phyloP scores from a whole-genome alignment of 345 rosid genomes.

The Luvunga scandens region DNA sequence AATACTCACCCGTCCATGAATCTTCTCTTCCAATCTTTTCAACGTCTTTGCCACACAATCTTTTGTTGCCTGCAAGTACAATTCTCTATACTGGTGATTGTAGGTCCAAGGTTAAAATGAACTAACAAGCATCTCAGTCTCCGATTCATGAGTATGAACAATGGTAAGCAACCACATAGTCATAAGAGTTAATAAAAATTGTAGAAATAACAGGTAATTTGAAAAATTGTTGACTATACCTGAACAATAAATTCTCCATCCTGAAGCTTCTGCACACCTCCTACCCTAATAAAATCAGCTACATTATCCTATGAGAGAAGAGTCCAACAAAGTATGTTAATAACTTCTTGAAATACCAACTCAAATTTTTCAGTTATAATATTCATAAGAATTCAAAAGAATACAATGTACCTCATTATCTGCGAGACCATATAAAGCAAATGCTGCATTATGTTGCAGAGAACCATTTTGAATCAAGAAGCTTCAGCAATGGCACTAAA shows the following conservation, averaged over 20 bases:
- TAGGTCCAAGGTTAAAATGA: constrained; percentile 11
- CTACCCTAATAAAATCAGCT: constrained; percentile 91
- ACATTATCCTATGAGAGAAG: constrained; percentile 76
- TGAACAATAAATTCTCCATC: constrained; percentile 97
- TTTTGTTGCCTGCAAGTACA: constrained; percentile 77
- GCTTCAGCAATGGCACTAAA: constrained; percentile 80
- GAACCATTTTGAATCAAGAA: constrained; percentile 97
- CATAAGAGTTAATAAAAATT: not conserved
- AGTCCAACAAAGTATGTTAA: constrained; percentile 13
- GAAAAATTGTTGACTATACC: constrained; percentile 39
- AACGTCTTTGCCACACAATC: constrained; percentile 97
- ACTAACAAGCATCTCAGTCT: constrained; percentile 16
- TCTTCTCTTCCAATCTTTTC: constrained; percentile 96
- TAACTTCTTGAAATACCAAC: constrained; percentile 15
- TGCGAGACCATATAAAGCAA: constrained; percentile 98
- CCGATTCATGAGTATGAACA: not conserved
- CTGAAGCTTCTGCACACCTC: constrained; percentile 93
- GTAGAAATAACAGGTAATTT: constrained; percentile 3
- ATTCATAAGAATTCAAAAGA: constrained; percentile 9
- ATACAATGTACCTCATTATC: constrained; percentile 84
- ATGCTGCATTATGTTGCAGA: constrained; percentile 98
- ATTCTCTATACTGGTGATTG: not conserved
- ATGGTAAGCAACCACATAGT: constrained; percentile 4
- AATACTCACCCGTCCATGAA: constrained; percentile 83
- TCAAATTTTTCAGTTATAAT: constrained; percentile 17